Evolutionary conservation across 352 stramenopile species (phyloP).

Genomic region (Phytophthora megakarya): DNA sequence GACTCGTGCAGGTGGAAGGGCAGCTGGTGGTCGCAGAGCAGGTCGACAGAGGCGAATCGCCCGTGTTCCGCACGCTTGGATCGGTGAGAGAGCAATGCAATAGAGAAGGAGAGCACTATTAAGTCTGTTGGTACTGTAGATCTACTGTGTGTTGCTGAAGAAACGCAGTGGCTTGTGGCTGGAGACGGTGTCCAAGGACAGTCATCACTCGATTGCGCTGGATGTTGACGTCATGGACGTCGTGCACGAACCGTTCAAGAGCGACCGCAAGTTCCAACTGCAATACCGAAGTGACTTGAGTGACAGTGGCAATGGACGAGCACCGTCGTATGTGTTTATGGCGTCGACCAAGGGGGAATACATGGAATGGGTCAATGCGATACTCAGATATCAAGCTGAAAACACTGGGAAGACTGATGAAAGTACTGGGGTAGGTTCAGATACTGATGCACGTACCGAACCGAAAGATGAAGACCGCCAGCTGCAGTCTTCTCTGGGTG

Average conservation of each 20-base stretch:
- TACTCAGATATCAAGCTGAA: conserved; percentile 31
- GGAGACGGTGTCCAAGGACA: conserved; percentile 46
- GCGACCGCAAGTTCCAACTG: conserved; percentile 51
- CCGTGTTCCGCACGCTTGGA: conserved; percentile 49
- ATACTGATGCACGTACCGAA: not conserved
- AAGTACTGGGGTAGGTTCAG: not conserved
- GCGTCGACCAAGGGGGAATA: conserved; percentile 36
- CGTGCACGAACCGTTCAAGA: conserved; percentile 35
- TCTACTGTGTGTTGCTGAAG: conserved; percentile 50
- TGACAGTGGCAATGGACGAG: conserved; percentile 7
- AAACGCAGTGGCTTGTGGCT: conserved; percentile 42
- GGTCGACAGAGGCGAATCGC: conserved; percentile 21
- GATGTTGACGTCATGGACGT: conserved; percentile 47
- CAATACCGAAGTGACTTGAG: conserved; percentile 8
- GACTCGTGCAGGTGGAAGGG: conserved; percentile 52
- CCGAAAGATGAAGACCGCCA: conserved; percentile 7
- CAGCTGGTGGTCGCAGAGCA: conserved; percentile 57
- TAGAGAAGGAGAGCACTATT: conserved; percentile 3
- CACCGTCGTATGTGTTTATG: conserved; percentile 46
- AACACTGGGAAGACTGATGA: not conserved
- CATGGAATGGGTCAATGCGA: conserved; percentile 41
- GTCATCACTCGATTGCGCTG: conserved; percentile 41
- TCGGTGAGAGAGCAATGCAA: conserved; percentile 35
- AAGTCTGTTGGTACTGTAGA: conserved; percentile 32
- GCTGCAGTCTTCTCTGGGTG: conserved; percentile 36